Evolutionary conservation across 73 alveolate genomes (phyloP), one percentile per base, ranked within the genome.

Genomic region (Stentor coeruleus): DNA sequence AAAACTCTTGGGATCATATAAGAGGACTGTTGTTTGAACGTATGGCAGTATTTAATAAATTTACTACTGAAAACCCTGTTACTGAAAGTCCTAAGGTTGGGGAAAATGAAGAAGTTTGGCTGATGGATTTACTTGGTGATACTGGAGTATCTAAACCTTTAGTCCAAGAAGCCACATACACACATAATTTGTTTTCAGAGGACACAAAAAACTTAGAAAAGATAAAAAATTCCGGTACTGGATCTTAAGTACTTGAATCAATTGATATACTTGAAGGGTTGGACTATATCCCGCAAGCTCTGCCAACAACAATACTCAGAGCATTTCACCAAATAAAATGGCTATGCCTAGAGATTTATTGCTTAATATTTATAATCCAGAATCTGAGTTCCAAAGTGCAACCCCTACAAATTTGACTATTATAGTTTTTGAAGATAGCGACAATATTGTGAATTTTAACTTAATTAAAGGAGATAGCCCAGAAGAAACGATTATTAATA

Each of bases 21-120:
- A 59, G 96, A 33, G 72, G 37, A 3, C 89, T 88, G 15, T 79
- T 90, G 42, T 83, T 90, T 49, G 92, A 86, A 42, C 86, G 86
- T 3, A 87, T 90, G 86, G 93, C 96, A 6, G 75, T 87, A 55
- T 40, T 77, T 35, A 92, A 88, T n/a, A 84, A 88, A 66, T 89
- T 59, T 81, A 86, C 94, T 3, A 59, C 86, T 3, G 87, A 77
- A 15, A 59, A 87, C 30, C 77, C 86, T 40, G 83, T 75, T 35
- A 77, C 66, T 14, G 92, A 66, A 42, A 91, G 81, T 35, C 86
- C 81, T 26, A 90, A 89, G 3, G 87, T 81, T 3, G 90, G 81
- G 20, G 83, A 81, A 30, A 87, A 59, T 37, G 86, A 76, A 3
- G 76, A 15, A 15, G 55, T 3, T 40, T 20, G 37, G 37, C 14